Evolutionary conservation across 2,329 filamentous ascomycete genomes (phyloP).

Genomic region (Fulvia fulva): DNA sequence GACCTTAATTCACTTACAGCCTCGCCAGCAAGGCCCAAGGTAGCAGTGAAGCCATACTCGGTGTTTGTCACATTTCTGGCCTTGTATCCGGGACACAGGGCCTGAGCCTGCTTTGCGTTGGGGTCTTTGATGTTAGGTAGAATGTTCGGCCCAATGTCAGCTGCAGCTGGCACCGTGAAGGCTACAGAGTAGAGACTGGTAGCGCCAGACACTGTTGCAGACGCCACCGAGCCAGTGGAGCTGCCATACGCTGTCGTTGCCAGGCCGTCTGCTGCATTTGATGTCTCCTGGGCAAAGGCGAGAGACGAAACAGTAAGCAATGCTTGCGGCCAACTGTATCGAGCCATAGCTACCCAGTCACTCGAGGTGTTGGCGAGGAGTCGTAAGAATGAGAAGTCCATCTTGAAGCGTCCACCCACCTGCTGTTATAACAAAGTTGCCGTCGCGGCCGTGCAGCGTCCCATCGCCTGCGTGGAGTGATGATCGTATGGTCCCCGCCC

Average conservation of each 20-base stretch:
- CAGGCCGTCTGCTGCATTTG: slow-evolving; percentile 19
- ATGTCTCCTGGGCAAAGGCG: slow-evolving; percentile 22
- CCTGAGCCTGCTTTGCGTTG: slow-evolving; percentile 59
- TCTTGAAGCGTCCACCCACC: slow-evolving; percentile 1
- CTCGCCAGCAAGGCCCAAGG: slow-evolving; percentile 49
- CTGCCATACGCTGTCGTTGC: slow-evolving; percentile 13
- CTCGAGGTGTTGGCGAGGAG: not conserved
- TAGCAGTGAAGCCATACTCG: slow-evolving; percentile 49
- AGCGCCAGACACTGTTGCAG: slow-evolving; percentile 28
- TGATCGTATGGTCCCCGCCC: not conserved
- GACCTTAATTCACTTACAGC: slow-evolving; percentile 29
- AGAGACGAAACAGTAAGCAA: slow-evolving; percentile 22
- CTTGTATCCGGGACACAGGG: slow-evolving; percentile 55
- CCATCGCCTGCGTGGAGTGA: not conserved
- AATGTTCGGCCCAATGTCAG: slow-evolving; percentile 39
- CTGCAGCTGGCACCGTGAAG: slow-evolving; percentile 32
- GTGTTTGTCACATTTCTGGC: slow-evolving; percentile 49
- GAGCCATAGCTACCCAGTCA: slow-evolving; percentile 15
- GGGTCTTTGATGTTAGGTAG: slow-evolving; percentile 62
- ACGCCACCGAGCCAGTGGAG: slow-evolving; percentile 18
- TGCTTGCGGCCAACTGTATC: slow-evolving; percentile 18
- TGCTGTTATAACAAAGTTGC: not conserved
- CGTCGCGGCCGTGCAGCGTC: not conserved
- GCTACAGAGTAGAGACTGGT: slow-evolving; percentile 29
- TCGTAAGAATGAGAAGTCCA: slow-evolving; percentile 1